These are phyloP conservation scores for Sarocladium strictum DNA, from an alignment of 2,329 filamentous ascomycete species.

Conservation along the genomic window DNA sequence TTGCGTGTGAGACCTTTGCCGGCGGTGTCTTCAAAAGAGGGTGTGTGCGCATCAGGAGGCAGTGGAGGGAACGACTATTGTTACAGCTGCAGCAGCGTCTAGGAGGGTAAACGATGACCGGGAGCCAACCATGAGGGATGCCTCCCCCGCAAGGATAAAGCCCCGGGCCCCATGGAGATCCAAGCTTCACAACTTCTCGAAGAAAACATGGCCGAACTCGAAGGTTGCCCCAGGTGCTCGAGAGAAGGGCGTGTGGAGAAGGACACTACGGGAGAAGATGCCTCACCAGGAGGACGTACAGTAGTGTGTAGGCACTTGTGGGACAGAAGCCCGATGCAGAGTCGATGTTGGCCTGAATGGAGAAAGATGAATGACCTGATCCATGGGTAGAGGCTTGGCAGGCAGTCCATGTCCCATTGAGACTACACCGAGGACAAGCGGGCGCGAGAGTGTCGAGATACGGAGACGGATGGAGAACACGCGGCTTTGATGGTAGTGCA, in stretches of 20 bases:
- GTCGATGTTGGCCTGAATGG: not conserved
- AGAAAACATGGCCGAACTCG: not conserved
- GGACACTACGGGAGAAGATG: not conserved
- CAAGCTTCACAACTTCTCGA: not conserved
- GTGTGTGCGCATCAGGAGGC: not conserved
- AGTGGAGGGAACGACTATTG: no score
- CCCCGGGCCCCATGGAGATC: not conserved
- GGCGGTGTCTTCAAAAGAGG: not conserved
- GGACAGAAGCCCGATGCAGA: not conserved
- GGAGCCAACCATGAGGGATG: not conserved
- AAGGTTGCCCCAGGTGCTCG: not conserved
- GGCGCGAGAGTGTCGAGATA: not conserved
- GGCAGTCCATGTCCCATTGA: not conserved
- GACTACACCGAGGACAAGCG: not conserved
- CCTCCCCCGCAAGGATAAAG: not conserved
- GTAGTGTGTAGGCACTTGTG: not conserved
- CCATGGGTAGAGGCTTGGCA: no score
- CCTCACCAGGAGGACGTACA: not conserved
- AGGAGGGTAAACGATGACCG: not conserved
- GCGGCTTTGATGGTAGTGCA: not conserved
- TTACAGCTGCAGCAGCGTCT: no score
- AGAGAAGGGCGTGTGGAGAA: not conserved
- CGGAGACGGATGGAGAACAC: not conserved
- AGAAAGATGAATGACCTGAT: not conserved
- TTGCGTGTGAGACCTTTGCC: slow-evolving; percentile 5